Base-by-base conservation (phyloP, 805 yeast species). In the Ogataea methanolica region DNA sequence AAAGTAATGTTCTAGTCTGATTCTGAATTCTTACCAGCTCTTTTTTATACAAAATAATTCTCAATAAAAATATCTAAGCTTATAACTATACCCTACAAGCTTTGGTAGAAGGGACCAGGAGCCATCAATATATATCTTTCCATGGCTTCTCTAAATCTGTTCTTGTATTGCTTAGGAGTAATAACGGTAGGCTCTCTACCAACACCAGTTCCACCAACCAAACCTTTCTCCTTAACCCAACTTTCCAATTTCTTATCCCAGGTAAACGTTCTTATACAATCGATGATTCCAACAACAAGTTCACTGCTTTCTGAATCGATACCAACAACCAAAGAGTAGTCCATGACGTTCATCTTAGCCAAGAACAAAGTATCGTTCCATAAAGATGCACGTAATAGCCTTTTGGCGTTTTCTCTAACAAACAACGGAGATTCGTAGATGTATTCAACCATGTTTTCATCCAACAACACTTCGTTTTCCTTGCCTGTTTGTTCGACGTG, bases 191-290 rank as follows among this genome's bases (percentile, higher is more conserved):
- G 99, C 54, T 88, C 96, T 58, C 88, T 92, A 1, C 89, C 88
- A 44, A 85, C 85, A 36, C 89, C 88, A 1, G 87, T 83, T 34
- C 68, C 67, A 5, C 90, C 90, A 39, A 92, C 96, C 35, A 94
- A 72, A 1, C 92, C 91, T 58, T 88, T 86, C 47, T 96, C 99
- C 63, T 94, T 94, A 35, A 94, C 99, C 99, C 99, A 94, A 63
- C 96, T 90, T 64, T 94, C 99, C 26, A 94, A 79, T 66, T 91
- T 94, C 67, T 94, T 94, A 60, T 94, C 99, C 99, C 99, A 94
- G 0, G 99, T 94, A 59, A 92, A 94, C 0, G 99, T 90, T 49
- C 99, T 70, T 39, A 94, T 82, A 73, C 95, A 94, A 65, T 94
- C 88, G 51, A 94, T 91, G 37, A 94, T 91, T 4, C 99, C 99